These are phyloP conservation scores for Neofusicoccum ribis DNA, from an alignment of 2,329 filamentous ascomycete genomes.

Conservation along the genomic window DNA sequence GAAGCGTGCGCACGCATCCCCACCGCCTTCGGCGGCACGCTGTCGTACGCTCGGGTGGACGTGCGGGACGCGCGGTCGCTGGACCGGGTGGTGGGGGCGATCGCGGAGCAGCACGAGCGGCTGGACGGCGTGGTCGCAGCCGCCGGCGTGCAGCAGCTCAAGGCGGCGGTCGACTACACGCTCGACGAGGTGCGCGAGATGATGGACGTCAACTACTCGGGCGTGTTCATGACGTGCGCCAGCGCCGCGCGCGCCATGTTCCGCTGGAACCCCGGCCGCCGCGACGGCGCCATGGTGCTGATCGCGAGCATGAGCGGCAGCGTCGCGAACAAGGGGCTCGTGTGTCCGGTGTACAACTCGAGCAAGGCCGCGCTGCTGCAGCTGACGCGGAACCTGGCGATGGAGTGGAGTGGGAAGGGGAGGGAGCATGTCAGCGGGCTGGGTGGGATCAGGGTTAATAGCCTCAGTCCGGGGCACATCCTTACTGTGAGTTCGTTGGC, in stretches of 20 bases:
- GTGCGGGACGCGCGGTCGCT: constrained; percentile 69
- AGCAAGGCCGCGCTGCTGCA: constrained; percentile 74
- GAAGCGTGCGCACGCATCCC: constrained; percentile 61
- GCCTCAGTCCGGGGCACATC: constrained; percentile 76
- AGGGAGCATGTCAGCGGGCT: constrained; percentile 44
- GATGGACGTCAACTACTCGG: constrained; percentile 61
- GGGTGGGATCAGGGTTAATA: constrained; percentile 74
- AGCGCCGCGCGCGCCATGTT: constrained; percentile 63
- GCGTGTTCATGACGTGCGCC: constrained; percentile 61
- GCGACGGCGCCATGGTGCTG: constrained; percentile 58
- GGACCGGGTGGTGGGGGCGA: constrained; percentile 64
- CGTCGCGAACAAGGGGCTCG: constrained; percentile 61
- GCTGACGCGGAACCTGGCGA: constrained; percentile 66
- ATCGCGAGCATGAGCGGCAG: constrained; percentile 64
- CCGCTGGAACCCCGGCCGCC: constrained; percentile 45
- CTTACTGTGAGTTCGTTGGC: constrained; percentile 49
- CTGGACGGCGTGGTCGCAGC: constrained; percentile 77
- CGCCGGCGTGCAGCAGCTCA: constrained; percentile 77
- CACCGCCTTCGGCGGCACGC: constrained; percentile 60
- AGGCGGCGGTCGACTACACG: constrained; percentile 73
- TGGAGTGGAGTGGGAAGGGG: constrained; percentile 59
- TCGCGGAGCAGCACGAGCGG: constrained; percentile 67
- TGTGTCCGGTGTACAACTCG: constrained; percentile 70
- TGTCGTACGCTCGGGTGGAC: constrained; percentile 76
- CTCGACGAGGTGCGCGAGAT: constrained; percentile 58